Percentiles rank a stretch among this genome's conserved stretches.
These are phyloP conservation scores for Salisapilia sapeloensis DNA, from an alignment of 352 stramenopile species.

Conservation along the genomic window DNA sequence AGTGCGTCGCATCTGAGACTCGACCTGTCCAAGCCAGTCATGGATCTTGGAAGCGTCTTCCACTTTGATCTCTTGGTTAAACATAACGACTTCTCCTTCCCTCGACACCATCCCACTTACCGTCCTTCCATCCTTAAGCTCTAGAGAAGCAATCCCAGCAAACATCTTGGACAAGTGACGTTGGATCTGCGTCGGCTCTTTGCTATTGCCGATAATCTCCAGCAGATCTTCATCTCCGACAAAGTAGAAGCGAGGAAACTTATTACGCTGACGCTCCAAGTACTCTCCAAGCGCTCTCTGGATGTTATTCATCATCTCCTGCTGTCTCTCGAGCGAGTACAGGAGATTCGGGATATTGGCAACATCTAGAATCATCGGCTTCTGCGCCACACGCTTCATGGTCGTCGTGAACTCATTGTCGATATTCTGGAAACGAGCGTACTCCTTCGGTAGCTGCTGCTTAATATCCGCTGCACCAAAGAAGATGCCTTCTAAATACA, in stretches of 20 bases:
- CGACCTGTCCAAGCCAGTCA: slow-evolving; percentile 93
- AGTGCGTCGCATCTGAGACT: slow-evolving; percentile 94
- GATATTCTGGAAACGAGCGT: slow-evolving; percentile 96
- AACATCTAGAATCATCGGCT: slow-evolving; percentile 94
- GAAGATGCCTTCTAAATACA: slow-evolving; percentile 99
- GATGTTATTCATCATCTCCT: slow-evolving; percentile 98
- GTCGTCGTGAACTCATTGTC: slow-evolving; percentile 98
- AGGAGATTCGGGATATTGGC: slow-evolving; percentile 82
- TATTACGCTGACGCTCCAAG: slow-evolving; percentile 94
- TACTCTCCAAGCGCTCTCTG: slow-evolving; percentile 99
- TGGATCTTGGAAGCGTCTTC: slow-evolving; percentile 84
- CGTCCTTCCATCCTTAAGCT: slow-evolving; percentile 59
- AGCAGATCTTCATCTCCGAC: slow-evolving; percentile 99
- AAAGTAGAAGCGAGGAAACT: slow-evolving; percentile 99
- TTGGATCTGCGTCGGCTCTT: slow-evolving; percentile 96
- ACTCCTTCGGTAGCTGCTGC: slow-evolving; percentile 96
- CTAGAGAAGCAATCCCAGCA: slow-evolving; percentile 89
- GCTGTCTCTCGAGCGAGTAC: slow-evolving; percentile 85
- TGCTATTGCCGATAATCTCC: slow-evolving; percentile 99
- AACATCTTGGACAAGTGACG: slow-evolving; percentile 99
- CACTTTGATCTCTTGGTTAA: slow-evolving; percentile 88
- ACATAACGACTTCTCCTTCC: slow-evolving; percentile 95
- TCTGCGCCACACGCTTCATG: slow-evolving; percentile 94
- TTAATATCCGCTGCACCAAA: slow-evolving; percentile 98
- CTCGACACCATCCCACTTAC: slow-evolving; percentile 94